phyloP scores from a whole-genome alignment of 2,329 filamentous ascomycete species.

The Seiridium unicorne region DNA sequence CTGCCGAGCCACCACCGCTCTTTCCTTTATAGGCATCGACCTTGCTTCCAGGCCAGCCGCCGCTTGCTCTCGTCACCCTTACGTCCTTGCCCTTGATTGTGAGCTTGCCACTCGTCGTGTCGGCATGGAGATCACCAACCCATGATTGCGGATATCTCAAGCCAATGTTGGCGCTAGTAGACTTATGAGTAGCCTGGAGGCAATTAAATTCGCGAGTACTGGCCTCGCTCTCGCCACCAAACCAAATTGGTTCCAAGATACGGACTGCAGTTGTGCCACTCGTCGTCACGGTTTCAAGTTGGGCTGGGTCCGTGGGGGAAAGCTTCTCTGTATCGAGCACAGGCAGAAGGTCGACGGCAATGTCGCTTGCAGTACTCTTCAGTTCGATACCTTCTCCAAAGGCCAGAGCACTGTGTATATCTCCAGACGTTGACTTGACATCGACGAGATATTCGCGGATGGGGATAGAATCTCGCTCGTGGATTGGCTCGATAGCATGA shows the following conservation, averaged over 20 bases:
- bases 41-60: constrained; percentile 30
- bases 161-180: constrained; percentile 41
- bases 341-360: constrained; percentile 41
- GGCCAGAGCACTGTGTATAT: constrained; percentile 37
- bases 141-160: constrained; percentile 47
- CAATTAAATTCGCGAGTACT: constrained; percentile 26
- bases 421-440: constrained; percentile 42
- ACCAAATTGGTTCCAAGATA: constrained; percentile 45
- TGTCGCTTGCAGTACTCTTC: constrained; percentile 37
- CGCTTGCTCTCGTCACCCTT: constrained; percentile 29
- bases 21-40: constrained; percentile 41
- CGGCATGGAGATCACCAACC: constrained; percentile 43
- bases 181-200: constrained; percentile 40
- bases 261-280: constrained; percentile 39
- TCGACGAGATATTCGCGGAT: constrained; percentile 45
- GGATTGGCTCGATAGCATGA: constrained; percentile 38
- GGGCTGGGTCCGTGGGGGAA: constrained; percentile 15
- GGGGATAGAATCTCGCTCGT: constrained; percentile 31
- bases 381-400: constrained; percentile 35
- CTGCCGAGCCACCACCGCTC: constrained; percentile 28
- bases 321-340: constrained; percentile 32
- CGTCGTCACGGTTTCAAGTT: constrained; percentile 40
- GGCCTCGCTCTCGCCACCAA: constrained; percentile 17
- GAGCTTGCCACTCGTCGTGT: constrained; percentile 39
- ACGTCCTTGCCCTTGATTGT: constrained; percentile 41